phyloP scores from a whole-genome alignment of 352 stramenopile species.

The Phytophthora quininea region DNA sequence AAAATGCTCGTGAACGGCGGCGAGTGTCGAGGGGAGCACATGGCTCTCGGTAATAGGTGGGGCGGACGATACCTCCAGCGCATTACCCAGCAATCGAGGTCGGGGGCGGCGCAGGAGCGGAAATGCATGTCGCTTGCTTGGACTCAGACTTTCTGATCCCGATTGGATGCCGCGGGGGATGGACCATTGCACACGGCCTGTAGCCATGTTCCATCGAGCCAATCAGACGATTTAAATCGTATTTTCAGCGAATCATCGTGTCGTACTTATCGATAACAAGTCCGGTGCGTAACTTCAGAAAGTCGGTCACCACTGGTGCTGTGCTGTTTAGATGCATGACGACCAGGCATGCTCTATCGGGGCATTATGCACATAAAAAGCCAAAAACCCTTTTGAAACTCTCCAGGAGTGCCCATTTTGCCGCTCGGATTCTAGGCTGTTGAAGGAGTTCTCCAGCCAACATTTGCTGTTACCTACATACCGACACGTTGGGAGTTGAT shows the following conservation, averaged over 20 bases:
- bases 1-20: slow-evolving; percentile 24
- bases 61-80: not conserved
- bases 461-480: too few relatives aligned
- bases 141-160: slow-evolving; percentile 12
- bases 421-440: too few relatives aligned
- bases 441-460: too few relatives aligned
- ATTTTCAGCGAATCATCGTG: not conserved
- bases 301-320: not conserved
- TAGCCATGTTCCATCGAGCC: not conserved
- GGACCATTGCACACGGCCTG: not conserved
- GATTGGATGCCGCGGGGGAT: not conserved
- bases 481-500: too few relatives aligned
- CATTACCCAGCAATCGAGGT: slow-evolving; percentile 20
- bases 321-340: not conserved
- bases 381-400: too few relatives aligned
- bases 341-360: too few relatives aligned
- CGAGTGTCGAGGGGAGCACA: not conserved
- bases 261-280: not conserved
- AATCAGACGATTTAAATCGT: not conserved
- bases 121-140: not conserved
- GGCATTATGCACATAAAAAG: too few relatives aligned
- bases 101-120: not conserved
- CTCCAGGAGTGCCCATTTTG: too few relatives aligned
- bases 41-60: slow-evolving; percentile 13
- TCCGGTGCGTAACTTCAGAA: not conserved